These are phyloP conservation scores for Amanita molliuscula DNA, from an alignment of 768 basidiomycete genomes.

Conservation along the genomic window DNA sequence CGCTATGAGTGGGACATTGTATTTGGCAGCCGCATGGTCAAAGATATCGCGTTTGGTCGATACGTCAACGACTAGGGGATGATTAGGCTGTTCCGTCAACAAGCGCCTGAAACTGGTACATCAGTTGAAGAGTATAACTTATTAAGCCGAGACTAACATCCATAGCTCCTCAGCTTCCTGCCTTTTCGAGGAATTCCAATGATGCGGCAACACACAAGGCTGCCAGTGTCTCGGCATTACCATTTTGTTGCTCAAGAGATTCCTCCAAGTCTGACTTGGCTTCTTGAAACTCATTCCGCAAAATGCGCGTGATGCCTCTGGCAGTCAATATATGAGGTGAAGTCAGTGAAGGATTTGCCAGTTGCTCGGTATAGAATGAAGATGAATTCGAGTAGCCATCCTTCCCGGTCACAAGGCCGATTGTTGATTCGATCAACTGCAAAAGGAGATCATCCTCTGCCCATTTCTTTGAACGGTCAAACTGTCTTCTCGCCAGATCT, in stretches of 20 bases:
- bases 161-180: conserved; percentile 57
- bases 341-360: conserved; percentile 69
- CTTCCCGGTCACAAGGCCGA: conserved; percentile 65
- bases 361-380: conserved; percentile 75
- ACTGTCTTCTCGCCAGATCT: conserved; percentile 80
- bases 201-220: conserved; percentile 57
- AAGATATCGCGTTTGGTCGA: conserved; percentile 51
- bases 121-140: conserved; percentile 5
- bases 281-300: conserved; percentile 61
- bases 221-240: conserved; percentile 58
- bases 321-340: conserved; percentile 68
- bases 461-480: conserved; percentile 73
- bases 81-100: conserved; percentile 42
- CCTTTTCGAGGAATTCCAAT: conserved; percentile 45
- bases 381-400: conserved; percentile 48
- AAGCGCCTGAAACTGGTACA: conserved; percentile 23
- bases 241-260: conserved; percentile 47
- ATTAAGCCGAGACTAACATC: conserved; percentile 38
- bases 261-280: conserved; percentile 80
- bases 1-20: conserved; percentile 38
- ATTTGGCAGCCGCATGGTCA: conserved; percentile 50
- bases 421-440: conserved; percentile 80
- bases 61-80: conserved; percentile 64
- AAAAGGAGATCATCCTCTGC: conserved; percentile 87
- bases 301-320: conserved; percentile 71